Conservation (phyloP, 2,329 filamentous ascomycete species). For the Colletotrichum orchidophilum region DNA sequence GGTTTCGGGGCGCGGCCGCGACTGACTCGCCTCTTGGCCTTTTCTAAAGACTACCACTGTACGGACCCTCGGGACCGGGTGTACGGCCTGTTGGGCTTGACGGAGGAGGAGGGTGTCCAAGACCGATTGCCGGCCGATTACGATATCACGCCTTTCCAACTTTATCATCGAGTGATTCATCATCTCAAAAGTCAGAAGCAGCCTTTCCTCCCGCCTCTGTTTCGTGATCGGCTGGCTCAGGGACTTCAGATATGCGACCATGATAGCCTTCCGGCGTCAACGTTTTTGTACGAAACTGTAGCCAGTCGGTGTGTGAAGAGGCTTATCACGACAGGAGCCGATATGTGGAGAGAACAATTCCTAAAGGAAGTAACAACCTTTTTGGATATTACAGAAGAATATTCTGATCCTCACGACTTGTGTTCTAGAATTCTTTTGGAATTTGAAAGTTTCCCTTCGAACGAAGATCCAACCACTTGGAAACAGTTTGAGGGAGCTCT, state of each 20-base stretch:
- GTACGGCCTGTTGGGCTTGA: slow-evolving; percentile 38
- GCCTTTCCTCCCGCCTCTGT: background rate
- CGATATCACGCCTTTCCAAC: slow-evolving; percentile 9
- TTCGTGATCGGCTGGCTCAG: background rate
- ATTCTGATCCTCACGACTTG: background rate
- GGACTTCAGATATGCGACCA: slow-evolving; percentile 6
- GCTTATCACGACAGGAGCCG: background rate
- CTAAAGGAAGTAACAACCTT: background rate
- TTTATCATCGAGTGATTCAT: slow-evolving; percentile 12
- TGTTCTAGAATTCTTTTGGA: background rate
- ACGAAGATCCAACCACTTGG: background rate
- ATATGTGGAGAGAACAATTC: background rate
- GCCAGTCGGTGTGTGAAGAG: background rate
- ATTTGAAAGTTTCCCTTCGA: background rate
- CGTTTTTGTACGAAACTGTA: slow-evolving; percentile 5
- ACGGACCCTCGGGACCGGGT: slow-evolving; percentile 38
- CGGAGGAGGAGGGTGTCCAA: background rate
- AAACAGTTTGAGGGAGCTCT: background rate
- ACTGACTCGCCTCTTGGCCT: slow-evolving; percentile 35
- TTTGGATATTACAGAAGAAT: background rate
- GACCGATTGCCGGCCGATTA: slow-evolving; percentile 1
- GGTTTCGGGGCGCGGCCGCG: slow-evolving; percentile 30
- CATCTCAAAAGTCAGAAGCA: background rate
- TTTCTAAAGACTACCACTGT: slow-evolving; percentile 28
- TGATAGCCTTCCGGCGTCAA: background rate